Base-by-base conservation (phyloP, 164 flowering plant species). In the Aristolochia californica region DNA sequence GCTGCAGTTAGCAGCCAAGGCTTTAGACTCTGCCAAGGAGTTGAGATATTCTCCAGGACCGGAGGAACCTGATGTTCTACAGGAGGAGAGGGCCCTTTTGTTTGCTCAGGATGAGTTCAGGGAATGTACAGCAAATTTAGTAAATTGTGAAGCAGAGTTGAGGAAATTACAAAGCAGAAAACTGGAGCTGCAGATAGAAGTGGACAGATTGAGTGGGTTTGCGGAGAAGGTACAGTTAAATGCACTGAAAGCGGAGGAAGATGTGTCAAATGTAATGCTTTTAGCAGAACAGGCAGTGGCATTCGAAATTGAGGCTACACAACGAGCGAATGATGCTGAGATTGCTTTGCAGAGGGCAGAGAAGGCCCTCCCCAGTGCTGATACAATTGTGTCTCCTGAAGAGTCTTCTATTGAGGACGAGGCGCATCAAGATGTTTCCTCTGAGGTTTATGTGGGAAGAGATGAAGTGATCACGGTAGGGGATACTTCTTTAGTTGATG, bases 211-310 rank as follows among this genome's bases (percentile, higher is more conserved):
- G 66, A 84, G 77, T 66, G 85, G 71, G 62, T 67, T 73, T 53
- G 97, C 96, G 11, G 94, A 85, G 74, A 77, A 70, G 69, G 83
- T 81, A 49, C 81, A 82, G 64, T 62, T 75, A 68, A 66, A 73
- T 70, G 83, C 91, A 14, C 59, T 79, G 62, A 88, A 75, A 76
- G 99, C 97, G 4, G 99, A 94, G 64, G 97, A 94, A 66, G 97
- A 86, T 60, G 97, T 94, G 43, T 77, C 95, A 43, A 83, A 86
- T 57, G 73, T 90, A 63, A 94, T 94, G 99, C 84, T 79, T 64
- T 78, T 88, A 52, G 97, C 99, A 4, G 99, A 94, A 69, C 84
- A 84, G 68, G 97, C 99, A 66, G 97, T 94, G 66, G 99, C 99
- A 53, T 73, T 82, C 65, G 97, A 94, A 70, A 70, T 94, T 45